Evolutionary conservation across 805 yeast genomes (phyloP), one percentile per base, ranked within the genome.

Genomic region (Wickerhamomyces mucosus): DNA sequence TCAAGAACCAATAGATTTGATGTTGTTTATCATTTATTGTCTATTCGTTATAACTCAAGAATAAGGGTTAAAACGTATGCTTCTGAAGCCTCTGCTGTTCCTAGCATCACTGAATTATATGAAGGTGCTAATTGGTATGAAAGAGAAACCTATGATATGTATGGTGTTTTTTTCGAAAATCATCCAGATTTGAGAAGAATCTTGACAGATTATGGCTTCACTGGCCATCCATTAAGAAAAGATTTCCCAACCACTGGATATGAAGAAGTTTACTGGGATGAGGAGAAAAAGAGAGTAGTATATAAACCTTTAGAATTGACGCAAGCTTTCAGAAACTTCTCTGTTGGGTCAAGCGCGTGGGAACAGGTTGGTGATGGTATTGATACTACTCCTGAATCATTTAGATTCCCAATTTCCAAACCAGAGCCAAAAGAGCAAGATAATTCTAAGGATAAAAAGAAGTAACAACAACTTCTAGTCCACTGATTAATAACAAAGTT

Each of bases 171-270:
- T 59, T 84, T 84, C 51, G 89, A 80, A 58, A 83, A 79, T 38
- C 95, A 84, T 58, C 94, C 94, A 6, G 95, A 83, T 58, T 66
- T 83, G 52, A 75, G 95, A 62, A 70, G 95, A 61, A 82, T 83
- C 56, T 71, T 83, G 75, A 83, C 95, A 34, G 95, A 83, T 59
- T 83, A 83, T 57, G 95, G 95, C 15, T 83, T 84, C 48, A 94
- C 82, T 59, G 95, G 95, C 33, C 92, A 83, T 54, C 95, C 95
- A 11, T 68, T 83, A 53, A 73, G 94, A 59, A 84, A 84, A 58
- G 95, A 84, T 59, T 84, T 84, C 79, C 95, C 95, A 46, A 77
- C 89, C 26, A 80, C 92, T 25, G 95, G 95, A 35, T 84, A 82
- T 62, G 82, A 92, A 29, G 95, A 84, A 63, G 84, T 83, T 25